Conservation (phyloP, 805 yeast species). For the Pichia ethanolica region DNA sequence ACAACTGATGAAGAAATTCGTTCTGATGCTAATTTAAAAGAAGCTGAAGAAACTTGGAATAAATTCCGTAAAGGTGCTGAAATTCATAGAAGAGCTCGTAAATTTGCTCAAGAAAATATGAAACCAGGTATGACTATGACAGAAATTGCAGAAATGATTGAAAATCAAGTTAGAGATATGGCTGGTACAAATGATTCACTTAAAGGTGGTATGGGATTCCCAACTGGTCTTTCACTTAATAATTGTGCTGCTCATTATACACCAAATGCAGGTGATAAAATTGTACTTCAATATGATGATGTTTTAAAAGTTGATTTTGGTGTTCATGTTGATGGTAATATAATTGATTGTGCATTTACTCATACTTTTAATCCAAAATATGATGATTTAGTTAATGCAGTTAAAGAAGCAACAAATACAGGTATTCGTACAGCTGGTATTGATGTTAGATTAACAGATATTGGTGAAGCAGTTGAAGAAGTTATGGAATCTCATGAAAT, state of each 20-base stretch:
- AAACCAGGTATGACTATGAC: constrained; percentile 90
- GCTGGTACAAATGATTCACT: constrained; percentile 52
- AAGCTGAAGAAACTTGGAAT: constrained; percentile 47
- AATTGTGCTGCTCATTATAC: constrained; percentile 97
- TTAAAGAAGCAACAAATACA: constrained; percentile 86
- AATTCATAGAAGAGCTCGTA: constrained; percentile 86
- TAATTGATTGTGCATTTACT: constrained; percentile 93
- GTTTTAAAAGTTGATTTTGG: constrained; percentile 97
- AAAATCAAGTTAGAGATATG: constrained; percentile 70
- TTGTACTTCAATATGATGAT: constrained; percentile 75
- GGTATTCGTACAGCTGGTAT: constrained; percentile 92
- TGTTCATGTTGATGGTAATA: constrained; percentile 90
- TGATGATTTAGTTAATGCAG: constrained; percentile 76
- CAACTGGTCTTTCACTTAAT: constrained; percentile 92
- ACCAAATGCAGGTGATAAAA: constrained; percentile 90
- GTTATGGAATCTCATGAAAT: constrained; percentile 96
- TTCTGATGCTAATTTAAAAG: constrained; percentile 3
- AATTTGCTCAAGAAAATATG: constrained; percentile 62
- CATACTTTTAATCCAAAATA: constrained; percentile 79
- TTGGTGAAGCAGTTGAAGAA: constrained; percentile 94
- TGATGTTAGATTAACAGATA: constrained; percentile 89
- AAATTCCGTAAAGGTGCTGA: constrained; percentile 96
- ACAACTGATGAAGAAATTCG: constrained; percentile 76
- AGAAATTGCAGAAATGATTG: constrained; percentile 85
- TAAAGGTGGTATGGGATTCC: constrained; percentile 91